Conservation (phyloP, 106 monocot species). For the Dendrobium chrysotoxum region DNA sequence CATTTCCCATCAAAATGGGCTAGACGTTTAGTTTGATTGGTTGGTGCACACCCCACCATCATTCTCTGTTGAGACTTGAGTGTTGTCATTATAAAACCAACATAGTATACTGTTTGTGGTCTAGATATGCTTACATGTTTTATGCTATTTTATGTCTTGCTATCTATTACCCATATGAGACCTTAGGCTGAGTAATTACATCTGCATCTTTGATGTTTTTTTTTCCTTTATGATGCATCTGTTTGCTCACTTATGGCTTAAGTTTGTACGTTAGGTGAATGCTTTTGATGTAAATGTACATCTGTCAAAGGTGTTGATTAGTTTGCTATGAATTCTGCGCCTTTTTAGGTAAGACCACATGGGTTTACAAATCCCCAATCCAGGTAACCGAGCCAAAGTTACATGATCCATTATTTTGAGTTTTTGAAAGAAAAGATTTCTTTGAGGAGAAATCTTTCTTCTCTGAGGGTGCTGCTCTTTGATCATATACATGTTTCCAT, state of each 20-base stretch:
- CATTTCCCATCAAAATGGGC: conserved; percentile 3
- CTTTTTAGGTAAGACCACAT: background rate
- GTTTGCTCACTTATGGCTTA: background rate
- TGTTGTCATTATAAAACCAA: background rate
- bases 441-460: background rate
- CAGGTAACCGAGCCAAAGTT: background rate
- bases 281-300: background rate
- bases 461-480: background rate
- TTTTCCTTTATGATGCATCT: too few relatives aligned
- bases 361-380: background rate
- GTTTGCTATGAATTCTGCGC: background rate
- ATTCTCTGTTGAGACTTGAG: background rate
- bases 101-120: background rate
- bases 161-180: background rate
- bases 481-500: background rate
- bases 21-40: conserved; percentile 5
- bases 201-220: background rate
- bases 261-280: background rate
- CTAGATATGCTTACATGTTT: background rate
- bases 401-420: background rate
- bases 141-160: background rate
- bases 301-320: background rate
- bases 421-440: background rate
- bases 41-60: conserved; percentile 5
- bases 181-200: background rate